phyloP scores from a whole-genome alignment of 768 basidiomycete species.

The Infundibulicybe gibba region DNA sequence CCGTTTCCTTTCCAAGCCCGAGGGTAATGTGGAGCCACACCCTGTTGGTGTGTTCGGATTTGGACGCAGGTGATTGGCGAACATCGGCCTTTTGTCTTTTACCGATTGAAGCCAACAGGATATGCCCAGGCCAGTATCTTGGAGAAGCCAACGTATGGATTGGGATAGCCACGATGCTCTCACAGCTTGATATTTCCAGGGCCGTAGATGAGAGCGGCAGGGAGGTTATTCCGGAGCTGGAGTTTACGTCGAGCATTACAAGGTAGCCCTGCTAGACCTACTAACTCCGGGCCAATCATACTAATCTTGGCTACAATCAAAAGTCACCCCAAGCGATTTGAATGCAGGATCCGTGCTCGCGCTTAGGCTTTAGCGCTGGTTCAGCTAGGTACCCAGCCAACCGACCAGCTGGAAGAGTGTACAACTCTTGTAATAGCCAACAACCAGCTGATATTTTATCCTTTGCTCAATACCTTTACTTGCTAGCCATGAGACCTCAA shows the following conservation, averaged over 20 bases:
- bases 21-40: slow-evolving; percentile 9
- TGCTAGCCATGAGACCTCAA: too few species aligned
- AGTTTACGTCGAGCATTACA: neutral
- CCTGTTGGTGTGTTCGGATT: slow-evolving; percentile 16
- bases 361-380: too few species aligned
- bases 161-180: neutral
- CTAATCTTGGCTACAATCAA: too few species aligned
- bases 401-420: too few species aligned
- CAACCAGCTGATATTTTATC: too few species aligned
- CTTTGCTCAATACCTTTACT: too few species aligned
- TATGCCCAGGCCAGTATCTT: neutral
- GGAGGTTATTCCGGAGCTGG: neutral
- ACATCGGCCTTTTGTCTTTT: neutral
- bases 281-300: too few species aligned
- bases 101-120: neutral
- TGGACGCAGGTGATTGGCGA: slow-evolving; percentile 13
- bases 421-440: too few species aligned
- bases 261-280: too few species aligned
- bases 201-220: neutral
- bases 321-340: too few species aligned
- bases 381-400: too few species aligned
- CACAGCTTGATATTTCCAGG: neutral
- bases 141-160: neutral
- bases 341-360: too few species aligned
- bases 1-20: slow-evolving; percentile 26